Conservation (phyloP, 2,329 filamentous ascomycete species). For the Fusarium poae region DNA sequence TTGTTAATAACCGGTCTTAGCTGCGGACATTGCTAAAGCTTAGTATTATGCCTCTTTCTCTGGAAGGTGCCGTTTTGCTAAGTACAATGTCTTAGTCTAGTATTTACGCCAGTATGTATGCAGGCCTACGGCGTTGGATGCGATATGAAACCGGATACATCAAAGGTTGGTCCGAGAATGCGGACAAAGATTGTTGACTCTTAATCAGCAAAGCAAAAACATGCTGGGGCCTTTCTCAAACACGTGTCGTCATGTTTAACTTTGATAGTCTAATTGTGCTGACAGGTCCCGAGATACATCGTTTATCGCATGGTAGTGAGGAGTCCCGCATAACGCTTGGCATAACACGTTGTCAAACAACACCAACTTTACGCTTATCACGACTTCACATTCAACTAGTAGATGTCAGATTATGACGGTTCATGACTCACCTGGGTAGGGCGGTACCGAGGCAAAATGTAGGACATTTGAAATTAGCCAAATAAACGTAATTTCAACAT, state of each 20-base stretch:
- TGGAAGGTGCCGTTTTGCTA: not conserved
- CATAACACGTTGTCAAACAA: constrained; percentile 14
- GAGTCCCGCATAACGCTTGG: constrained; percentile 35
- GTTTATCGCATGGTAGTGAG: constrained; percentile 16
- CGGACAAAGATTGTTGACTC: constrained; percentile 23
- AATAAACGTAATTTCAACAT: constrained; percentile 11
- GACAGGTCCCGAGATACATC: not conserved
- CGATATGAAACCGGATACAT: constrained; percentile 12
- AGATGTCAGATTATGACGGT: constrained; percentile 3
- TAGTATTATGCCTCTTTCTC: not conserved
- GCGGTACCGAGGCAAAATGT: not conserved
- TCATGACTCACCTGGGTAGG: constrained; percentile 22
- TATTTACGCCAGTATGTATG: constrained; percentile 17
- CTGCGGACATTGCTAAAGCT: constrained; percentile 27
- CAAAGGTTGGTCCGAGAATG: constrained; percentile 28
- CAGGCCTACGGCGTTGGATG: constrained; percentile 13
- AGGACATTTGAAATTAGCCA: constrained; percentile 12
- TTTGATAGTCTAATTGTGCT: not conserved
- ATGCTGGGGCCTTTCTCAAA: constrained; percentile 16
- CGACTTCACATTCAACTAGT: not conserved
- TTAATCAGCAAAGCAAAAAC: not conserved
- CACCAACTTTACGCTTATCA: constrained; percentile 2
- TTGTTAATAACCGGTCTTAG: constrained; percentile 16
- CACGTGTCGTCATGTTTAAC: constrained; percentile 11
- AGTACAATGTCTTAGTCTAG: not conserved